Evolutionary conservation across 2,329 filamentous ascomycete species (phyloP), one percentile per base, ranked within the genome.

Genomic region (Botrytis sinoallii): DNA sequence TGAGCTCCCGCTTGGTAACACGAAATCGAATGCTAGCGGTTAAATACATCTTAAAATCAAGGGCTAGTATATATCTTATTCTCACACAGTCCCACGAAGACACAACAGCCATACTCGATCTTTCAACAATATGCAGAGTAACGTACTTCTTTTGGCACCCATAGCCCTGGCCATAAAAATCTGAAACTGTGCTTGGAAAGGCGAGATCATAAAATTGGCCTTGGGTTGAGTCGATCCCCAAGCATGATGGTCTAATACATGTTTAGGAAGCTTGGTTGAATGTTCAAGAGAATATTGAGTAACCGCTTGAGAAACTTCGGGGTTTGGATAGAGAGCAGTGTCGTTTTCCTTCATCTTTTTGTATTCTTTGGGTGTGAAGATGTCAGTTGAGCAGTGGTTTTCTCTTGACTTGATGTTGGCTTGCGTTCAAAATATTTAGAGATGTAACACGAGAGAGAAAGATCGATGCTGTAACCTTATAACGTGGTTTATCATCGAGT

Each of bases 161-260:
- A 78, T 61, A 38, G 73, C 70, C 66, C 74, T 79, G 3, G 77
- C 75, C 63, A 79, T 75, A 73, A 75, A 78, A 16, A 78, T 64
- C 12, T 76, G 75, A 67, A 76, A 78, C 48, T 79, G 74, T 35
- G 76, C 74, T 60, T 79, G 76, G 8, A 79, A 70, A n/a, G 75
- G 75, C 48, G 76, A 77, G 32, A 79, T 79, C 78, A 79, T 79
- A 60, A 75, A 77, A 59, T 76, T 71, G 38, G 77, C 70, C 29
- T 67, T 75, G 61, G 73, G 73, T n/a, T 79, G 77, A 29, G 60
- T 75, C 60, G 44, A 52, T 46, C 73, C 74, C 72, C 74, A 76
- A 65, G 82, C 82, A 75, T 87, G 85, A 74, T 85, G 85, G 44
- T 83, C 81, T 59, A 80, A 79, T 72, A 87, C 83, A 74, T 83